Evolutionary conservation across 2,329 filamentous ascomycete genomes (phyloP), one percentile per base, ranked within the genome.

Genomic region (Fusarium newnesense): DNA sequence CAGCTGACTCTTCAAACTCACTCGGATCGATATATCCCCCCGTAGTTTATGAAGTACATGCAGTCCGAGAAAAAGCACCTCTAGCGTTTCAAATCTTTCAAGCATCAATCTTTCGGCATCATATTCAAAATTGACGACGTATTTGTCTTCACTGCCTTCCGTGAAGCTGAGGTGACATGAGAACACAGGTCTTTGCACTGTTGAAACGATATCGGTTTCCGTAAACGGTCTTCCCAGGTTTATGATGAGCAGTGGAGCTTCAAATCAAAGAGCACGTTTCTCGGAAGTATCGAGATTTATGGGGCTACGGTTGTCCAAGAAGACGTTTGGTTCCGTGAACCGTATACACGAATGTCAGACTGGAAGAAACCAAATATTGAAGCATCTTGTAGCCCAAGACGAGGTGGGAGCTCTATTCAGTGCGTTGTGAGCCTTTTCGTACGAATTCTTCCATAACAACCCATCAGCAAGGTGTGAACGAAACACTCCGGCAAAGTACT

Each of bases 401-500:
- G 63, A 69, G n/a, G 50, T 67, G 2, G 67, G 67, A 16, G 52
- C 60, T 18, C 30, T 24, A 10, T 1, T 2, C 1, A 47, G 26
- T 16, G 52, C 52, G 2, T n/a, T 24, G 6, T 58, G 34, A 24
- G 52, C 34, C 9, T 47, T 47, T 19, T 18, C 19, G 9, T 50
- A 37, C 4, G 24, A 37, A 4, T 56, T 50, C 2, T 57, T 53
- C 65, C 60, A 70, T 18, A 66, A 18, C 7, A 69, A 44, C 15
- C 69, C 66, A 13, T 62, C 15, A 10, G 65, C 60, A 6, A 71
- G 30, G 18, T 56, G 57, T 26, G 56, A 60, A 4, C 30, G 40
- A 39, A 62, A 71, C 2, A 62, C 52, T 9, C 60, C 60, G 9
- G 60, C 69, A 42, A 71, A 66, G 43, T 69, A 71, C 8, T 62